Conservation (phyloP, 148 eudicot species). For the Camellia granthamiana region DNA sequence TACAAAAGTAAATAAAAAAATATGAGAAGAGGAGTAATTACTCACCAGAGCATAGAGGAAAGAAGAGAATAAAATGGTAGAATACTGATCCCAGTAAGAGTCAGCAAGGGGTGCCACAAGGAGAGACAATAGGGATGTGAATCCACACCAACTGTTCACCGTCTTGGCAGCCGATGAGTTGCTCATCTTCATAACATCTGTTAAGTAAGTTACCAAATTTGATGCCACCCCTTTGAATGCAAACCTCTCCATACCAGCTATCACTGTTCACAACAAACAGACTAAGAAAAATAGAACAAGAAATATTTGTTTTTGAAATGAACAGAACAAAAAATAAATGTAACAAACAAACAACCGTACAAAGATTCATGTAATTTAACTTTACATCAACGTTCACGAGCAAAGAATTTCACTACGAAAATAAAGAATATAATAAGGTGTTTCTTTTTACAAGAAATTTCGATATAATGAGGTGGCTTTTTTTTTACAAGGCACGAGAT, state of each 20-base stretch:
- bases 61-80: constrained; percentile 62
- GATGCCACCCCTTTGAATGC: constrained; percentile 99
- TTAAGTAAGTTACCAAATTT: constrained; percentile 79
- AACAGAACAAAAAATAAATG: not conserved
- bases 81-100: constrained; percentile 64
- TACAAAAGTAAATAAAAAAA: not conserved
- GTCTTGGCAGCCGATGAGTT: constrained; percentile 83
- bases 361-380: too few species aligned
- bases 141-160: constrained; percentile 81
- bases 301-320: too few species aligned
- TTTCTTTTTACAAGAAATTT: too few species aligned
- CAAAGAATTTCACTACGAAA: too few species aligned
- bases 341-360: too few species aligned
- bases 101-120: constrained; percentile 77
- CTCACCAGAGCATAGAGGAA: constrained; percentile 61
- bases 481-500: too few species aligned
- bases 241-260: constrained; percentile 91
- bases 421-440: too few species aligned
- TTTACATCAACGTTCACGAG: too few species aligned
- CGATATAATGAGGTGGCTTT: too few species aligned
- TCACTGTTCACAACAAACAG: constrained; percentile 31
- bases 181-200: constrained; percentile 69
- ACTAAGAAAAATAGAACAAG: not conserved
- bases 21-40: not conserved
- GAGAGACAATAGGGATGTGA: constrained; percentile 80